Conservation (phyloP, 805 yeast genomes). For the Lachancea quebecensis region DNA sequence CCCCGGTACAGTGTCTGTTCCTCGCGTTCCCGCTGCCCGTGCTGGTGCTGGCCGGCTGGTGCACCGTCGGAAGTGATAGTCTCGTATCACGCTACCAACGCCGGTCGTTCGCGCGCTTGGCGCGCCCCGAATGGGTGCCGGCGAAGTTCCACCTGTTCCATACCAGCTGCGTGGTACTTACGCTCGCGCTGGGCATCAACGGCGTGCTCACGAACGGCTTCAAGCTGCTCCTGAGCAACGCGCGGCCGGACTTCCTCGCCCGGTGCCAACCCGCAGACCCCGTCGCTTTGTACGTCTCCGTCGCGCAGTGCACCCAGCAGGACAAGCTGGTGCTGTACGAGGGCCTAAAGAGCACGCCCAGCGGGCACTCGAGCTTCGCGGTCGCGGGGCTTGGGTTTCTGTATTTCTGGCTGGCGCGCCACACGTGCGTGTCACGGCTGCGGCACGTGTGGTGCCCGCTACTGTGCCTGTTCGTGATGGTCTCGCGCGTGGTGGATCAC, state of each 20-base stretch:
- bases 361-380: slow-evolving; percentile 27
- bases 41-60: slow-evolving; percentile 8
- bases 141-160: slow-evolving; percentile 21
- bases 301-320: slow-evolving; percentile 11
- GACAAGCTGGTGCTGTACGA: slow-evolving; percentile 19
- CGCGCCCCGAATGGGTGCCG: slow-evolving; percentile 16
- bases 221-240: slow-evolving; percentile 22
- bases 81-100: slow-evolving; percentile 1
- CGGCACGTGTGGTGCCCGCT: slow-evolving; percentile 26
- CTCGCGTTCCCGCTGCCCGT: slow-evolving; percentile 13
- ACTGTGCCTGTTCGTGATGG: slow-evolving; percentile 21
- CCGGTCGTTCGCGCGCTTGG: slow-evolving; percentile 2
- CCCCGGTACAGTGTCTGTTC: slow-evolving; percentile 17
- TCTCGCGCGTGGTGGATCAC: slow-evolving; percentile 25
- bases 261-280: slow-evolving; percentile 17
- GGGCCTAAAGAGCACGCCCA: slow-evolving; percentile 29
- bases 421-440: slow-evolving; percentile 11
- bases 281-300: slow-evolving; percentile 8
- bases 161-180: slow-evolving; percentile 16
- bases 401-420: slow-evolving; percentile 21
- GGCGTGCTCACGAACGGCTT: slow-evolving; percentile 24
- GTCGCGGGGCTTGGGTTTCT: slow-evolving; percentile 18
- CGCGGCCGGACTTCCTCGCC: slow-evolving; percentile 27
- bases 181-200: slow-evolving; percentile 17
- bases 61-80: slow-evolving; percentile 6